Evolutionary conservation across 164 flowering plant species (phyloP), one percentile per base, ranked within the genome.

Genomic region (Nelumbo lutea): DNA sequence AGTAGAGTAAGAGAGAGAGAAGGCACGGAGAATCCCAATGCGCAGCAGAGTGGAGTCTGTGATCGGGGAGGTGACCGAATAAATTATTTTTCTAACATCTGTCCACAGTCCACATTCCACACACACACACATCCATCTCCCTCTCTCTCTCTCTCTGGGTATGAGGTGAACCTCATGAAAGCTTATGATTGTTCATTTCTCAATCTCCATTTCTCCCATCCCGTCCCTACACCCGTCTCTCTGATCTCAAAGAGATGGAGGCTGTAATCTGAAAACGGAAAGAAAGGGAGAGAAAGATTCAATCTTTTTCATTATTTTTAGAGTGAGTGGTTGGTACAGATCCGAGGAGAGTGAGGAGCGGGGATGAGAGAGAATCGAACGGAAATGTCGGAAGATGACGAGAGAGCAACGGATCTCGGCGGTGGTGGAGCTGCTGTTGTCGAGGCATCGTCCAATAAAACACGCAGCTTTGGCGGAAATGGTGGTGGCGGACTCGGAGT

Each of bases 331-430:
- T 27, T 27, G 27, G 27, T 27, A 27, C 27, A 50, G 53, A 50
- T 50, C 64, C n/a, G 15, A 9, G 42, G 27, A 14, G 4, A 41
- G 8, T 2, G 43, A 27, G 15, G 39, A 42, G 65, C 14, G 62
- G 42, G 64, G 48, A 41, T 40, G 47, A 61, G 47, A 61, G 27
- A 10, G 27, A 50, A 62, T 4, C 5, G 6, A 7, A 27, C 27
- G 14, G 44, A 38, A 9, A 40, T 64, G 52, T 46, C 48, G 52
- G 48, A 63, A 50, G 53, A 50, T 8, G 41, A 64, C 38, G 52
- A 40, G 38, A 64, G 40, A 14, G 8, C 66, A 46, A 46, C 46
- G 55, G 66, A 64, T 64, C 66, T 64, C 11, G 42, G n/a, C 46
- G 9, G 52, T 45, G 42, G 39, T 7, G 45, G 46, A 11, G 46